Evolutionary conservation across 768 basidiomycete genomes (phyloP).

Genomic region (Dentipellis sp.): DNA sequence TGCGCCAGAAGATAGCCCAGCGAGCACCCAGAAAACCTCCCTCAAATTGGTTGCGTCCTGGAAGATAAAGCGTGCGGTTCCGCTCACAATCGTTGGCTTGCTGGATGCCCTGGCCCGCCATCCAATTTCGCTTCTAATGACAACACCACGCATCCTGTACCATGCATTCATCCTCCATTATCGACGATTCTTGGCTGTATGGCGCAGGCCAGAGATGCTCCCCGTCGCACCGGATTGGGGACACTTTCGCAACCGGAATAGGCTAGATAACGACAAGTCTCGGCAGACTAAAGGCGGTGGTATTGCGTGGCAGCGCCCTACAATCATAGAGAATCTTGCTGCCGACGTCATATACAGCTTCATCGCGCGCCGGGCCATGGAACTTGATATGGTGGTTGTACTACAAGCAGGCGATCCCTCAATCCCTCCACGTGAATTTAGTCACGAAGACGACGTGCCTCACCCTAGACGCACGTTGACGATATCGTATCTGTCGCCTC

Average conservation of each 20-base stretch:
- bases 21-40: constrained; percentile 19
- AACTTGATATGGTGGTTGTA: constrained; percentile 26
- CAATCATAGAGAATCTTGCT: constrained; percentile 22
- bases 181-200: constrained; percentile 43
- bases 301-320: constrained; percentile 26
- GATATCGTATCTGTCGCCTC: constrained; percentile 35
- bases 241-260: too few species aligned
- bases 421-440: constrained; percentile 14
- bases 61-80: constrained; percentile 23
- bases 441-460: not conserved
- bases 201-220: constrained; percentile 47
- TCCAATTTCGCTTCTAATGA: constrained; percentile 46
- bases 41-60: constrained; percentile 49
- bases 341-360: constrained; percentile 23
- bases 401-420: constrained; percentile 29
- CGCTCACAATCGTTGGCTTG: constrained; percentile 30
- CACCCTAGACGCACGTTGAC: constrained; percentile 15
- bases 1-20: constrained; percentile 10
- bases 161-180: constrained; percentile 58
- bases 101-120: constrained; percentile 29
- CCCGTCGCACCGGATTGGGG: constrained; percentile 16
- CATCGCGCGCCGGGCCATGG: constrained; percentile 25
- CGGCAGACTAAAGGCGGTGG: constrained; percentile 13
- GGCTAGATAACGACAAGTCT: too few species aligned
- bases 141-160: constrained; percentile 51